Base-by-base conservation (phyloP, 169 alveolate genomes). In the Amoebophrya sp. region DNA sequence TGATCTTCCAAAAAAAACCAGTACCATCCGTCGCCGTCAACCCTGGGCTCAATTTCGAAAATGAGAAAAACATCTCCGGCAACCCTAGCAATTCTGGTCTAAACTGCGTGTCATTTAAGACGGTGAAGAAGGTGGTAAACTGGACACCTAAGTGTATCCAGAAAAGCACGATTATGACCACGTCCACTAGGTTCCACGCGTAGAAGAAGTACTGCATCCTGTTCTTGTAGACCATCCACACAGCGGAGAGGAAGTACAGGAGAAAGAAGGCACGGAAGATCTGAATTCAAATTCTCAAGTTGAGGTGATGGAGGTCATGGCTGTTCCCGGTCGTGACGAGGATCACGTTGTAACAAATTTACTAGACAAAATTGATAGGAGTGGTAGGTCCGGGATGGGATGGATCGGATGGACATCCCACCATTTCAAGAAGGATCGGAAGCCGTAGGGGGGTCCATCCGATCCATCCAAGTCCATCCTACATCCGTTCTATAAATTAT, bases 131-230 rank as follows among this genome's bases (percentile, higher is more conserved):
- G 33, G 33, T 65, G 12, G 83, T 12, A 18, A 65, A 65, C 83
- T 65, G 83, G 33, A 65, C 83, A 36, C 83, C 83, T 10, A 26
- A 0, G 83, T 65, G 83, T 6, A 65, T 26, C 83, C 83, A 1
- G 83, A 65, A 65, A 6, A 65, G 83, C 36, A 26, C 83, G 83
- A 65, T 65, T 29, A 65, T 65, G 3, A 65, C 83, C 83, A 65
- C 83, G 83, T 65, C 83, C 83, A 65, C 38, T 6, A 65, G 83
- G n/a, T 65, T 65, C 83, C 83, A 65, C 38, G 83, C 83, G 83
- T 65, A 65, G 83, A 65, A 65, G 26, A 65, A 65, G 26, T 65
- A 65, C 36, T 18, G 10, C 83, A 65, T 1, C 33, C 83, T 6
- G 83, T 65, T 65, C 26, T 65, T 65, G 83, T 65, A 65, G 39